These are phyloP conservation scores for Aspergillus versicolor DNA, from an alignment of 2,329 filamentous ascomycete species.

Conservation along the genomic window DNA sequence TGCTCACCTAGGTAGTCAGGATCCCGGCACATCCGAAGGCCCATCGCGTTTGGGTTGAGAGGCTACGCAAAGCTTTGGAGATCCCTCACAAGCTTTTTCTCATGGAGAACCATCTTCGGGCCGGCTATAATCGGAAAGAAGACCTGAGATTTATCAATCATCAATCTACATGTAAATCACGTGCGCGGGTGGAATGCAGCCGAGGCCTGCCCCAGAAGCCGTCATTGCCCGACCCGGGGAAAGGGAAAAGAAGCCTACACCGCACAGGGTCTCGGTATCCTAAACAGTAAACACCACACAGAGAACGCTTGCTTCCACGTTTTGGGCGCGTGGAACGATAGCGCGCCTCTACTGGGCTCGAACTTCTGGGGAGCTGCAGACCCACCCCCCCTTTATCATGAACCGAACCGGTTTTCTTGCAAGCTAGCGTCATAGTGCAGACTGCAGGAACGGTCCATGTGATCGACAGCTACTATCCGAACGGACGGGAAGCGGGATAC, in stretches of 20 bases:
- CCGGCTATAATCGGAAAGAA: neutral
- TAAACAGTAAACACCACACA: neutral
- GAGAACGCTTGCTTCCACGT: neutral
- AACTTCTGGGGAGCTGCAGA: neutral
- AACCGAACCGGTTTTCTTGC: neutral
- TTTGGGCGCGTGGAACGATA: neutral
- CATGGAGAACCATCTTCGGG: neutral
- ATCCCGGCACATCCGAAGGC: slow-evolving; percentile 11
- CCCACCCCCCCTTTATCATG: neutral
- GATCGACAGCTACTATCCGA: neutral
- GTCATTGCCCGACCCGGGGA: neutral
- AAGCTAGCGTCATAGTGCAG: slow-evolving; percentile 1
- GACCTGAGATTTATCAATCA: neutral
- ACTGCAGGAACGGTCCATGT: neutral
- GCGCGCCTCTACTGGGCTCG: neutral
- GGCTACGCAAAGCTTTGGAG: neutral
- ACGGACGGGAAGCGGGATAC: neutral
- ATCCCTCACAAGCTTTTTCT: neutral
- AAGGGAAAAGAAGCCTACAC: neutral
- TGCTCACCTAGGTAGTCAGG: slow-evolving; percentile 24
- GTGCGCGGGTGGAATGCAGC: neutral
- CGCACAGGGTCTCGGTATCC: neutral
- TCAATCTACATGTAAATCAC: neutral
- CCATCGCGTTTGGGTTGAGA: slow-evolving; percentile 11
- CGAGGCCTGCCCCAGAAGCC: neutral